Base-by-base conservation (phyloP, 345 rosid genomes). In the Corchorus olitorius region DNA sequence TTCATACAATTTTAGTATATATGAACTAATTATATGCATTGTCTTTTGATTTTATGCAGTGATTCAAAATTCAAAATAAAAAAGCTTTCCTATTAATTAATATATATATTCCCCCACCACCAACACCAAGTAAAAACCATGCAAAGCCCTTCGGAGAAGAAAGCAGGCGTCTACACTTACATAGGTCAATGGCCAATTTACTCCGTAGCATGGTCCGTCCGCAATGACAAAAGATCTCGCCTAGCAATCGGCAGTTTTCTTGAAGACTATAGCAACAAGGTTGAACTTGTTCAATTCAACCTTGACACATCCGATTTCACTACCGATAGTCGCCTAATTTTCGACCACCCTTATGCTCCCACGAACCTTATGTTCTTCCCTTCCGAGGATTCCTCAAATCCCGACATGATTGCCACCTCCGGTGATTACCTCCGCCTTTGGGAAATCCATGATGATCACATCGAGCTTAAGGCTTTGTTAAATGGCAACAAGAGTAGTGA, bases 271-370 rank as follows among this genome's bases (percentile, higher is more conserved):
- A 72, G 81, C 82, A 90, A 88, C 82, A 90, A 84, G 61, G 87
- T 90, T 3, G 91, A 88, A 54, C 72, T 90, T 5, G 82, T 90
- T 8, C 81, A 86, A 4, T 86, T 90, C 84, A 80, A 83, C 61
- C 78, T 53, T 0, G 76, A 81, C 67, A 70, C 85, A 1, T 80
- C 74, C 17, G 76, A 70, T 70, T 88, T 90, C 87, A 27, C 86
- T 15, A 53, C 90, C 60, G 85, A 88, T 11, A 68, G 11, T 69
- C 89, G 84, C 74, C 84, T 88, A 0, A 19, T 85, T 35, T 86
- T 86, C 73, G 87, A 88, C 78, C 91, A 88, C 76, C 93, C 93
- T 34, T 89, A 84, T n/a, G 81, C 91, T 2, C 89, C 91, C 34
- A 84, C 93, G 8, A 89, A 88, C 64, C 60, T 89, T 54, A 81